These are phyloP conservation scores for Cercospora brassicicola DNA, from an alignment of 2,329 filamentous ascomycete species.

Conservation along the genomic window DNA sequence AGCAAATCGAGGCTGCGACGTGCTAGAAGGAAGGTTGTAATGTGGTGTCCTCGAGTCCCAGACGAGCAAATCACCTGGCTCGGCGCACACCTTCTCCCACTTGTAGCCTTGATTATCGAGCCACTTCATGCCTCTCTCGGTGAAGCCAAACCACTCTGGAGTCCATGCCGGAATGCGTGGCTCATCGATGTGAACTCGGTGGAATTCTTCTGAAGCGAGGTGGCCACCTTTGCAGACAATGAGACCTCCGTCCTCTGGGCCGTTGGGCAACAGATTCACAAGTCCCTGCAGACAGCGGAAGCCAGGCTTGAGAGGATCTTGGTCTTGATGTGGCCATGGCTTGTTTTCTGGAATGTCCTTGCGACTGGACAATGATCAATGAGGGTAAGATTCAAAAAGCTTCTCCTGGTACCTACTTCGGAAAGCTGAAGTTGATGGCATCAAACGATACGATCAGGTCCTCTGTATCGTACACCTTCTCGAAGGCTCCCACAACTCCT, in stretches of 20 bases:
- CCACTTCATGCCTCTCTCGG: constrained; percentile 37
- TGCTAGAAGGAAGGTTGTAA: constrained; percentile 38
- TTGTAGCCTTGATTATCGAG: constrained; percentile 26
- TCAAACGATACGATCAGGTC: constrained; percentile 55
- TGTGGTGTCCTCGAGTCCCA: constrained; percentile 35
- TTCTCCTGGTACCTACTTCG: constrained; percentile 25
- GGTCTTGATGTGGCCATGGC: constrained; percentile 52
- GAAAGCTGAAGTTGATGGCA: constrained; percentile 49
- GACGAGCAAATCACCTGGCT: constrained; percentile 33
- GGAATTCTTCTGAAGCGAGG: constrained; percentile 38
- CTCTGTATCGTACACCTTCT: constrained; percentile 48
- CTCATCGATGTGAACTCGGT: constrained; percentile 33
- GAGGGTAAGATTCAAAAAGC: background rate
- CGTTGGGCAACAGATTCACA: constrained; percentile 47
- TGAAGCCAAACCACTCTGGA: constrained; percentile 40
- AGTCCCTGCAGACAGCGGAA: constrained; percentile 56
- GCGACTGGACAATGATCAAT: constrained; percentile 33
- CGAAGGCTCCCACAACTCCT: constrained; percentile 50
- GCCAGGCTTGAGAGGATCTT: constrained; percentile 47
- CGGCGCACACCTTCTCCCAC: constrained; percentile 33
- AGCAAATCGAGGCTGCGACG: constrained; percentile 34
- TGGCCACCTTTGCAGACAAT: constrained; percentile 41
- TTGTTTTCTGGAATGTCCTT: constrained; percentile 42
- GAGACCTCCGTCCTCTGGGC: constrained; percentile 42
- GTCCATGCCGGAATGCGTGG: constrained; percentile 37